Evolutionary conservation across 768 basidiomycete genomes (phyloP).

Genomic region (Rhodocollybia butyracea): DNA sequence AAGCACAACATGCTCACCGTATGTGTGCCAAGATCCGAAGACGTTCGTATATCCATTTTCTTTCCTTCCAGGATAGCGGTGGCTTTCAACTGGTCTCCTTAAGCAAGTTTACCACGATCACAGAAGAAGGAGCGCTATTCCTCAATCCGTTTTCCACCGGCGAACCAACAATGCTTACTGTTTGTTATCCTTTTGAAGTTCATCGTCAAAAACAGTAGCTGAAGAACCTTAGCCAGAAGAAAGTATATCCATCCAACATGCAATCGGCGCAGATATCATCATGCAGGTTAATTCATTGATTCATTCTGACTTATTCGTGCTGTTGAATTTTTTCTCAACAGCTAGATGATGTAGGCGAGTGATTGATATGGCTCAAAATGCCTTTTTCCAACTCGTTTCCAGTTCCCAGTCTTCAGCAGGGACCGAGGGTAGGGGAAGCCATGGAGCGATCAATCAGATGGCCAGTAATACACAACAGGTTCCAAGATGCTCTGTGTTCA

Average conservation of each 20-base stretch:
- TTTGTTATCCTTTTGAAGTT: slow-evolving; percentile 29
- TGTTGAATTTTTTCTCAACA: too few species aligned
- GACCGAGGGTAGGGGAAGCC: slow-evolving; percentile 80
- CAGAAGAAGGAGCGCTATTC: slow-evolving; percentile 87
- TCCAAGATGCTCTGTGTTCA: too few species aligned
- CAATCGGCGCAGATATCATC: slow-evolving; percentile 90
- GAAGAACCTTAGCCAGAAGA: slow-evolving; percentile 68
- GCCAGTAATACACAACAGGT: slow-evolving; percentile 24
- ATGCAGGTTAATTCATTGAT: too few species aligned
- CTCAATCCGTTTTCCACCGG: slow-evolving; percentile 84
- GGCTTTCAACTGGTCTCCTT: slow-evolving; percentile 88
- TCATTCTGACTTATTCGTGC: too few species aligned
- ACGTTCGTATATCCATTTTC: slow-evolving; percentile 4
- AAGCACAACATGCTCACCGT: slow-evolving; percentile 80
- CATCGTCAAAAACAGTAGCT: not conserved
- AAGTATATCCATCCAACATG: slow-evolving; percentile 86
- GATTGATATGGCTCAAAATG: not conserved
- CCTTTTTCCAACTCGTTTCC: slow-evolving; percentile 1
- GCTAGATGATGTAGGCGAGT: slow-evolving; percentile 86
- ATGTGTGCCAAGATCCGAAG: slow-evolving; percentile 19
- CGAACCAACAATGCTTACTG: slow-evolving; percentile 85
- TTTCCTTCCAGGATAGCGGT: slow-evolving; percentile 66
- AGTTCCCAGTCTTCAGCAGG: slow-evolving; percentile 81
- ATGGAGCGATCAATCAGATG: slow-evolving; percentile 88
- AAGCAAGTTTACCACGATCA: slow-evolving; percentile 80